Conservation (phyloP, 1,284 basidiomycete species). For the Malassezia sympodialis region DNA sequence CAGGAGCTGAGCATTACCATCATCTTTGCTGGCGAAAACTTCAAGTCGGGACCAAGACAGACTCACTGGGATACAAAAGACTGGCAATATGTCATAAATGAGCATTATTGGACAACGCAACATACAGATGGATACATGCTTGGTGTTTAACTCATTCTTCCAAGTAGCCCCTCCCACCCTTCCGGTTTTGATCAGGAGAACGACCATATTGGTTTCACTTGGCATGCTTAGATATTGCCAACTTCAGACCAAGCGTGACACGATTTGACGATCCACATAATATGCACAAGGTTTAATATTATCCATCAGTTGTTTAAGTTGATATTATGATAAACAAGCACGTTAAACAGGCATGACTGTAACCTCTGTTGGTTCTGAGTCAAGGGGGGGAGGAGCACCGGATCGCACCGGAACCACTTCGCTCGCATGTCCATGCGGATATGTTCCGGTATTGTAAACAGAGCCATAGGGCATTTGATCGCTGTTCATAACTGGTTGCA, state of each 20-base stretch:
- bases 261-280: no score
- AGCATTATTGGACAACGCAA: slow-evolving; percentile 37
- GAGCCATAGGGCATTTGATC: no score
- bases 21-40: slow-evolving; percentile 39
- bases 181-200: slow-evolving; percentile 49
- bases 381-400: background rate
- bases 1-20: slow-evolving; percentile 31
- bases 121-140: slow-evolving; percentile 47
- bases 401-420: background rate
- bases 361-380: background rate
- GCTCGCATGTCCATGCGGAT: background rate
- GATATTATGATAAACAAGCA: no score
- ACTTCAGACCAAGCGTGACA: background rate
- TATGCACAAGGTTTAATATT: no score
- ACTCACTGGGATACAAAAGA: slow-evolving; percentile 27
- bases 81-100: slow-evolving; percentile 33
- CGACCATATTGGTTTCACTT: slow-evolving; percentile 50
- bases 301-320: no score
- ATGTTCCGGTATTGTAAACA: no score
- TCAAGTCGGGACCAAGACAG: slow-evolving; percentile 23
- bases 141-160: slow-evolving; percentile 49
- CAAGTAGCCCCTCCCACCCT: slow-evolving; percentile 41
- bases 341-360: background rate
- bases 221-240: slow-evolving; percentile 7
- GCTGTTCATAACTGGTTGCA: no score